Conservation (phyloP, 345 rosid species). For the Raphanus raphanistrum region DNA sequence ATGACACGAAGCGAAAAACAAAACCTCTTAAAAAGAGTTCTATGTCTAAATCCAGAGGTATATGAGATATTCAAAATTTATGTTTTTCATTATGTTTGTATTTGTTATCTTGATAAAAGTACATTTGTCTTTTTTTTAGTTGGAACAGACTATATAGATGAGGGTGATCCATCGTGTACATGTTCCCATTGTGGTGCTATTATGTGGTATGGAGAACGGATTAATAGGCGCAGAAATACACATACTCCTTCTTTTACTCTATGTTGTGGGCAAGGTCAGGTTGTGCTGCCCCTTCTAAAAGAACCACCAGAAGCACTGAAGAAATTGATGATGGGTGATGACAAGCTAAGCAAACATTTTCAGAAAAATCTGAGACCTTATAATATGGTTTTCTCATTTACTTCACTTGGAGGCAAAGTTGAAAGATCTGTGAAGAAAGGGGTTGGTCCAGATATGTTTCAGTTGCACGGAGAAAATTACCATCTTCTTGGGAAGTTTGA, state of each 20-base stretch:
- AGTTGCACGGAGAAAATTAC: not conserved
- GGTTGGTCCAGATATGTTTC: not conserved
- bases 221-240: not conserved
- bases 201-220: not conserved
- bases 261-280: not conserved
- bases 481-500: not conserved
- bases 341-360: not conserved
- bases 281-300: not conserved
- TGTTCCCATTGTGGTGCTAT: not conserved
- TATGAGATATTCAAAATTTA: no score
- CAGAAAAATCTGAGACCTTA: not conserved
- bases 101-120: not conserved
- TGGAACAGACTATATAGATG: not conserved
- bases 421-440: conserved; percentile 29
- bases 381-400: not conserved
- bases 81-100: not conserved
- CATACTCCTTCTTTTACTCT: not conserved
- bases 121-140: no score
- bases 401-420: not conserved
- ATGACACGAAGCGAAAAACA: no score
- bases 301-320: not conserved
- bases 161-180: not conserved
- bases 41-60: not conserved
- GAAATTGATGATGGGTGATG: not conserved
- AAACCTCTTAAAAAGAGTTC: not conserved